Conservation (phyloP, 345 rosid species). For the Brassica rapa region DNA sequence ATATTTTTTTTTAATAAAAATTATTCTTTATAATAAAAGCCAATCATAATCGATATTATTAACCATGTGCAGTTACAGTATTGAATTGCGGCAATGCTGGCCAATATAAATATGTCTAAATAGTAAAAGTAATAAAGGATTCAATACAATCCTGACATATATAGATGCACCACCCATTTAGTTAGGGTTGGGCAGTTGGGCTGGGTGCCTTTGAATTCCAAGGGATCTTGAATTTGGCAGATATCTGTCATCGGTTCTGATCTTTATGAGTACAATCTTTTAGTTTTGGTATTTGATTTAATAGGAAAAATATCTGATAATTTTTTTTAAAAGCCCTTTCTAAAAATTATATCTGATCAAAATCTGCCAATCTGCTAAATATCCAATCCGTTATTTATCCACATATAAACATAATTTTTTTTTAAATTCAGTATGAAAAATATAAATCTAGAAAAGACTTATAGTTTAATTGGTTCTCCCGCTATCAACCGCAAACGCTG, state of each 20-base stretch:
- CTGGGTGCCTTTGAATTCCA: neutral
- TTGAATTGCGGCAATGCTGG: conserved; percentile 17
- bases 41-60: conserved; percentile 17
- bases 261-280: neutral
- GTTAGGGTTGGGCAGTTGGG: conserved; percentile 7
- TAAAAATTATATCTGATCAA: neutral
- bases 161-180: conserved; percentile 8
- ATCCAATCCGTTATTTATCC: neutral
- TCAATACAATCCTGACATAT: neutral
- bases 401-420: neutral
- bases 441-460: too few relatives aligned
- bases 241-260: neutral
- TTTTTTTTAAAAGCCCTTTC: neutral
- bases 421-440: too few relatives aligned
- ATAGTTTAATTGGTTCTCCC: too few relatives aligned
- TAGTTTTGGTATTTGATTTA: neutral
- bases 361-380: neutral
- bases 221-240: neutral
- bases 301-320: neutral
- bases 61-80: neutral
- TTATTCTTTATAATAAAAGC: neutral
- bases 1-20: neutral
- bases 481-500: too few relatives aligned
- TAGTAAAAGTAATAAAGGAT: conserved; percentile 20
- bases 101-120: neutral